Conservation (phyloP, 75 land plant species). For the Azolla pinnata region DNA sequence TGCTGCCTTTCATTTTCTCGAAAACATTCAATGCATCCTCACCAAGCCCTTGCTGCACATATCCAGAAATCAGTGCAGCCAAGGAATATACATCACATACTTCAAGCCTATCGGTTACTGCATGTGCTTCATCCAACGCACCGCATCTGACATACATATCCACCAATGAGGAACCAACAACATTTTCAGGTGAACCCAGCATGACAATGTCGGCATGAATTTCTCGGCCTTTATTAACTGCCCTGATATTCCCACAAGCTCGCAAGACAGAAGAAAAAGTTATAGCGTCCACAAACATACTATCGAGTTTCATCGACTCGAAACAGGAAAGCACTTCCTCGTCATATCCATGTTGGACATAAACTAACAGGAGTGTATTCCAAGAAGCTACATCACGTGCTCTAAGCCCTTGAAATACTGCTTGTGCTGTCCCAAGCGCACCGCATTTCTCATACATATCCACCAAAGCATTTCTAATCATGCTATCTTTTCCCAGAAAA, state of each 20-base stretch:
- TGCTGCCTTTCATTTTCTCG: slow-evolving; percentile 34
- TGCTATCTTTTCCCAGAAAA: not conserved
- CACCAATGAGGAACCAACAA: slow-evolving; percentile 48
- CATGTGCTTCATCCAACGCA: slow-evolving; percentile 36
- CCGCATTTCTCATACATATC: not conserved
- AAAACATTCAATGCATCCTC: slow-evolving; percentile 26
- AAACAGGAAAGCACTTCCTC: not conserved
- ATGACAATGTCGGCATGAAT: slow-evolving; percentile 44
- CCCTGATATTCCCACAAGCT: slow-evolving; percentile 41
- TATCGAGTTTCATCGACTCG: not conserved
- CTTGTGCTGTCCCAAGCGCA: not conserved
- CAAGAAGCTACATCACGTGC: not conserved
- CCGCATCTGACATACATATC: slow-evolving; percentile 54
- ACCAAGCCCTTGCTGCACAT: not conserved
- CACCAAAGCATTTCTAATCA: not conserved
- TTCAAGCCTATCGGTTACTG: not conserved
- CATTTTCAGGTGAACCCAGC: slow-evolving; percentile 37
- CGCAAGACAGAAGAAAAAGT: slow-evolving; percentile 29
- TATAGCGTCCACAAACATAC: not conserved
- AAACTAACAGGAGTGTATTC: not conserved
- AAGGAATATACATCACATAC: not conserved
- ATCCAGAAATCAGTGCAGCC: not conserved
- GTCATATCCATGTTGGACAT: not conserved
- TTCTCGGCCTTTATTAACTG: slow-evolving; percentile 31
- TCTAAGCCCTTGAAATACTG: not conserved